These are phyloP conservation scores for Xylaria castorea DNA, from an alignment of 495 filamentous ascomycete genomes.

Conservation along the genomic window DNA sequence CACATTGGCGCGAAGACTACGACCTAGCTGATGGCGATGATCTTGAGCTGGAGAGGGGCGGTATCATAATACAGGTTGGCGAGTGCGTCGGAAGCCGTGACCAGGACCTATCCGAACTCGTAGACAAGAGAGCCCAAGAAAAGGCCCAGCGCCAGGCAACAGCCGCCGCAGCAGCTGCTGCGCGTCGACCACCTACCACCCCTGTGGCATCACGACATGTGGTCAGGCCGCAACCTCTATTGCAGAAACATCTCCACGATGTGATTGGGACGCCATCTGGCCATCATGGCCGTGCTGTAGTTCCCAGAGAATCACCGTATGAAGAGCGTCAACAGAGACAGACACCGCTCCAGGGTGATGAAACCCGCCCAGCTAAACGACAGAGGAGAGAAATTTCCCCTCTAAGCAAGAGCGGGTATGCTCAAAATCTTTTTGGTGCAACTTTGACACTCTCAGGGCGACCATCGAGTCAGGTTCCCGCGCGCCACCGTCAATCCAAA, in stretches of 20 bases:
- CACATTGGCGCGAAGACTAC: constrained; percentile 74
- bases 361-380: constrained; percentile 44
- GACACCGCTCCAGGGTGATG: constrained; percentile 28
- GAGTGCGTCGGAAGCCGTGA: constrained; percentile 74
- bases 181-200: constrained; percentile 34
- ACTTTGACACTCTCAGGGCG: constrained; percentile 51
- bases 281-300: constrained; percentile 57
- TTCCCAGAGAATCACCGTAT: constrained; percentile 57
- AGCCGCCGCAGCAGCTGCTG: constrained; percentile 40
- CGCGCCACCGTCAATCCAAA: constrained; percentile 32
- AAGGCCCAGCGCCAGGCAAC: constrained; percentile 51
- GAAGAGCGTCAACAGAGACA: constrained; percentile 50
- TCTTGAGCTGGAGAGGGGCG: constrained; percentile 75
- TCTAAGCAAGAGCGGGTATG: constrained; percentile 57
- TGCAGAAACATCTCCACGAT: constrained; percentile 52
- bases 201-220: constrained; percentile 16
- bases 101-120: constrained; percentile 75
- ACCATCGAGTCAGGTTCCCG: constrained; percentile 45
- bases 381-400: constrained; percentile 44
- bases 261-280: constrained; percentile 56
- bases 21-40: constrained; percentile 79
- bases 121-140: constrained; percentile 68
- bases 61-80: constrained; percentile 76
- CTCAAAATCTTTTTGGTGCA: constrained; percentile 59
- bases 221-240: constrained; percentile 36